Base-by-base conservation (phyloP, 2,329 filamentous ascomycete genomes). In the Blastomyces gilchristii region DNA sequence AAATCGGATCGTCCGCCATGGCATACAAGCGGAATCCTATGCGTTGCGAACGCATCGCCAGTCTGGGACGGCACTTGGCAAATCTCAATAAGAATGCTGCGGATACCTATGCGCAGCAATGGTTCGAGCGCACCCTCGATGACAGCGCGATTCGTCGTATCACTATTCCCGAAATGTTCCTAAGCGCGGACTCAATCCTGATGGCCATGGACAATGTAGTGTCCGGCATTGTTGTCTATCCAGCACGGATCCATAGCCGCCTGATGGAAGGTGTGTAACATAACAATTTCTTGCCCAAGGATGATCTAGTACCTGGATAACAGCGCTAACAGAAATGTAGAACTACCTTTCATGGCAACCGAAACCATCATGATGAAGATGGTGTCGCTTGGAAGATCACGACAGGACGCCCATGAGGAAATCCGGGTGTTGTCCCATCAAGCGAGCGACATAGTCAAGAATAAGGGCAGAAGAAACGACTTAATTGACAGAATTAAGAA, bases 301-400 rank as follows among this genome's bases (percentile, higher is more conserved):
- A 11, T 22, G 6, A 14, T 2, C 22, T 57, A 37, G 9, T 11
- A 39, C 18, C 31, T 11, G 16, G 31, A 39, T 2, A 31, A n/a
- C 45, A 4, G 39, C 39, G 14, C 57, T 45, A 49, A 45, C 57
- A 49, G 2, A 1, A 37, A 22, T 18, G 4, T 14, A 57, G 89
- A 95, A 76, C 83, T 97, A 16, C 92, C 92, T 0, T 96, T 96
- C 77, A 95, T 93, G 88, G 83, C 86, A 8, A 91, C 87, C 8
- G 81, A 82, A 70, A 79, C 18, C 16, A 58, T 62, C 18, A n/a
- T 61, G 73, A 91, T 95, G 89, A 85, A 85, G 68, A 81, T 93
- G 63, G 85, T 87, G 37, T 84, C 85, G 63, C 83, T 86, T 71
- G 90, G 89, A 41, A 82, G 80, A 37, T 89, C 85, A 11, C 80